Evolutionary conservation across 2,329 filamentous ascomycete genomes (phyloP).

Genomic region (Fusarium sp.): DNA sequence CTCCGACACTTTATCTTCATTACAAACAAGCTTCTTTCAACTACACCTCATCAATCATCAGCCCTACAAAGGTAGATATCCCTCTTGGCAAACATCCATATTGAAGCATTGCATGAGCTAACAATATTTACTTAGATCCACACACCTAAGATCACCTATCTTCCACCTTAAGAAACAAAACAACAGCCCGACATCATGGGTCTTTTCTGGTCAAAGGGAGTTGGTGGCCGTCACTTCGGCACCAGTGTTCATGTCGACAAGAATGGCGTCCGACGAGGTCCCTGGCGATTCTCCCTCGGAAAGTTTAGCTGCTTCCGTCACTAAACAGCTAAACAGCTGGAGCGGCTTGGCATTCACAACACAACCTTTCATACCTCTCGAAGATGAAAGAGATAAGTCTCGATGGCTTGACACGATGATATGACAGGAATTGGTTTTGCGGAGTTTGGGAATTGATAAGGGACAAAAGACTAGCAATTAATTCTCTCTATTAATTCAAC

Average conservation of each 20-base stretch:
- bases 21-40: constrained; percentile 41
- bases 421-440: constrained; percentile 16
- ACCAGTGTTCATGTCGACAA: constrained; percentile 60
- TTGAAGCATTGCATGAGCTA: background rate
- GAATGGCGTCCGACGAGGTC: constrained; percentile 60
- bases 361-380: background rate
- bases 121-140: constrained; percentile 3
- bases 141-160: background rate
- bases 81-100: background rate
- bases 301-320: constrained; percentile 63
- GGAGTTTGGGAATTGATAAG: constrained; percentile 15
- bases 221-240: constrained; percentile 62
- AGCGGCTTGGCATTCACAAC: background rate
- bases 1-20: constrained; percentile 38
- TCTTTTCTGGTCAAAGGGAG: constrained; percentile 58
- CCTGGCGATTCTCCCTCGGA: constrained; percentile 63
- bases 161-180: background rate
- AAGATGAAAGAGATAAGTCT: background rate
- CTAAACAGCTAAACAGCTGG: constrained; percentile 4
- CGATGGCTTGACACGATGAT: constrained; percentile 10
- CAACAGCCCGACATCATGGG: constrained; percentile 52
- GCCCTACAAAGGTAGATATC: constrained; percentile 11
- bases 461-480: background rate
- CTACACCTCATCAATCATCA: constrained; percentile 15
- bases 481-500: constrained; percentile 10